Base-by-base conservation (phyloP, 2,329 filamentous ascomycete species). In the Botryosphaeria dothidea region DNA sequence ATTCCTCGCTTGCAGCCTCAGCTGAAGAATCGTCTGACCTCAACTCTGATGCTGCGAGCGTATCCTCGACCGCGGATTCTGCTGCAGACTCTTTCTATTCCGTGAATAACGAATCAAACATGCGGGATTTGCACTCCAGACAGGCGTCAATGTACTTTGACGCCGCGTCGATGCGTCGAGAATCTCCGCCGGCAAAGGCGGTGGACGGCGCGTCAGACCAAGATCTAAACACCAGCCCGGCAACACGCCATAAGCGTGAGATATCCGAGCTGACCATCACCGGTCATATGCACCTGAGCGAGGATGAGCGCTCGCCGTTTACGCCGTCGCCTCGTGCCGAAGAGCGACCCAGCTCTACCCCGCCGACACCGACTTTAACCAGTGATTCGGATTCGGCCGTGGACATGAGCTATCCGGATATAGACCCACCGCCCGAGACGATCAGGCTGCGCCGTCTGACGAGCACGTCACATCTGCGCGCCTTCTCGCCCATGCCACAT, bases 401-500 rank as follows among this genome's bases (percentile, higher is more conserved):
- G 29, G 78, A 79, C 41, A 76, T 67, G 65, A 76, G 66, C 58
- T 75, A 68, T 69, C 69, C 71, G 68, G 79, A 76, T 73, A 76
- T 74, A 67, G 78, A 67, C 66, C 83, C 72, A 68, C 80, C 75
- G 45, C 77, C 74, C 19, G 71, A 75, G 66, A 74, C 71, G 8
- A 75, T 77, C 49, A 73, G 74, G 48, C 75, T 74, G 68, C 76
- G 72, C 63, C 72, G 73, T 46, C 73, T 78, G 41, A 86, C 76
- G 52, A 85, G 87, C 25, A 82, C 85, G 2, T 87, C 85, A 2
- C 80, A 83, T 65, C 61, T 54, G 29, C 84, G 86, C 41, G 84
- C 85, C 8, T 80, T 90, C 7, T 90, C 90, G 0, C 89, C 90
- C 0, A 82, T 93, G 67, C 90, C 90, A 2, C 84, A 88, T 1